Conservation (phyloP, 192 early-diverging fungal genomes). For the Entophlyctis luteolus region DNA sequence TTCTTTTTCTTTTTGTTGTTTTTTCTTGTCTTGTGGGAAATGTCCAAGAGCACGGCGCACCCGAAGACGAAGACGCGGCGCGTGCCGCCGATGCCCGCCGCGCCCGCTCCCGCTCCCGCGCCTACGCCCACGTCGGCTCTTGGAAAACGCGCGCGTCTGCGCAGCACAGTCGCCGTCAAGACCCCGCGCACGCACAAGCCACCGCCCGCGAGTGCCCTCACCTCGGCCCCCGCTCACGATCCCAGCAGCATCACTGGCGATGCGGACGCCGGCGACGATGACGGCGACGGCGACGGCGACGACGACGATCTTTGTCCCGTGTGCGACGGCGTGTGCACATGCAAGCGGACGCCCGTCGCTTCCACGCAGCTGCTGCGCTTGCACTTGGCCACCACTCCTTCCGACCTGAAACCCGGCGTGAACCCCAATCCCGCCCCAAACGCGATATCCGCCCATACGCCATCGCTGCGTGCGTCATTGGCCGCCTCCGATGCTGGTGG, state of each 20-base stretch:
- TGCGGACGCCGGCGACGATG: background rate
- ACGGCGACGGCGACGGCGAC: background rate
- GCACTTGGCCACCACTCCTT: background rate
- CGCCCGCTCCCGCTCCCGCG: too few species aligned
- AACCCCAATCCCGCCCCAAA: background rate
- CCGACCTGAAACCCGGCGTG: background rate
- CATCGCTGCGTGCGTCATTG: too few species aligned
- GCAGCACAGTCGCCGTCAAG: too few species aligned
- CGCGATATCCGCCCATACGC: background rate
- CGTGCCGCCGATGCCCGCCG: too few species aligned
- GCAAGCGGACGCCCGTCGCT: background rate
- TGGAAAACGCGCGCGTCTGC: too few species aligned
- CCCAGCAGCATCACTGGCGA: background rate
- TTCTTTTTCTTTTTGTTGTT: too few species aligned
- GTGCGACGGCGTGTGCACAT: conserved; percentile 26
- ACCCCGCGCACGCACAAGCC: too few species aligned
- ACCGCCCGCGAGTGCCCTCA: background rate
- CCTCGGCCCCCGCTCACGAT: background rate
- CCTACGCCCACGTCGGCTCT: too few species aligned
- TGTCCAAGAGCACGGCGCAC: too few species aligned
- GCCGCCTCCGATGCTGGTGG: background rate
- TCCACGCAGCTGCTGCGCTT: background rate
- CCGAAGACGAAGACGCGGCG: too few species aligned
- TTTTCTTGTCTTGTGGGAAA: too few species aligned
- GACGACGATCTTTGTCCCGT: conserved; percentile 28